Evolutionary conservation across 306 rosid genomes (phyloP).

Genomic region (Luffa aegyptiaca): DNA sequence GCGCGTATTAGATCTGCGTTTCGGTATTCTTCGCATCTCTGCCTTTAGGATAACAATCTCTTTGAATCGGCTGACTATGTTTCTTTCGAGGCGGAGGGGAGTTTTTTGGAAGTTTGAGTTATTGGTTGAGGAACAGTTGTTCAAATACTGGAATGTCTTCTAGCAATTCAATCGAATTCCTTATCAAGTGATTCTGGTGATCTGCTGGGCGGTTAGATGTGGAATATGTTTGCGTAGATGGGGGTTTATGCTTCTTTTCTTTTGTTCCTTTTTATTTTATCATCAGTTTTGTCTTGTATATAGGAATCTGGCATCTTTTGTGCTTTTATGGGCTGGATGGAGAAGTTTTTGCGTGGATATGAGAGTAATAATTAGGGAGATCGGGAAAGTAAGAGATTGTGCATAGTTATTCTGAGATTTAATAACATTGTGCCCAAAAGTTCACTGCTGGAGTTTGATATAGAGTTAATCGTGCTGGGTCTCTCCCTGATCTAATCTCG

Average conservation of each 20-base stretch:
- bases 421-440: background rate
- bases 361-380: background rate
- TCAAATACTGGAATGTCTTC: background rate
- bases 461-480: background rate
- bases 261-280: background rate
- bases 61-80: background rate
- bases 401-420: background rate
- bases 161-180: background rate
- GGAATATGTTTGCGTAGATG: background rate
- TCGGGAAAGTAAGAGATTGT: background rate
- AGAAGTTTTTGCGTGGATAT: constrained; percentile 2
- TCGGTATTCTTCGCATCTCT: background rate
- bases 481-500: background rate
- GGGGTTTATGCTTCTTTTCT: background rate
- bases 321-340: background rate
- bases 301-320: background rate
- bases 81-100: background rate
- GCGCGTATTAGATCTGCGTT: background rate
- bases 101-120: background rate
- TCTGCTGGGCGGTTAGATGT: background rate
- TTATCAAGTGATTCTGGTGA: background rate
- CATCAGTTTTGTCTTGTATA: background rate
- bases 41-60: background rate
- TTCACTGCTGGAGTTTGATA: background rate
- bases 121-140: background rate